These are phyloP conservation scores for Pythium volutum DNA, from an alignment of 352 stramenopile genomes.

Conservation along the genomic window DNA sequence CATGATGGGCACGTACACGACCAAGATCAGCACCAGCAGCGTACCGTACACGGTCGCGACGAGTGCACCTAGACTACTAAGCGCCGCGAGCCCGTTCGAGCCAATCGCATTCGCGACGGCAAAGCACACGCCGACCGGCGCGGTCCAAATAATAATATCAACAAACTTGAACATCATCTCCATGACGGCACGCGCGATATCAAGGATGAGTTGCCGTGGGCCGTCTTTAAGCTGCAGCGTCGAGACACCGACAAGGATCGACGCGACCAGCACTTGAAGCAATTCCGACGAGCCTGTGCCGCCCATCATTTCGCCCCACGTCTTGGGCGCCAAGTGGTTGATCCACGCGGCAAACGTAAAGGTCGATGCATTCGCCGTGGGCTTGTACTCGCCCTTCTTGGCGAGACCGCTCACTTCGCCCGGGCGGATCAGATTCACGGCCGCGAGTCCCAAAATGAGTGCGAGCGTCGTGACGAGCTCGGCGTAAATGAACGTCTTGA, in stretches of 20 bases:
- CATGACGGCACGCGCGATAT: constrained; percentile 41
- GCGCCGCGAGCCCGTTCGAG: constrained; percentile 42
- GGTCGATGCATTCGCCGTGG: constrained; percentile 18
- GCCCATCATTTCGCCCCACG: constrained; percentile 17
- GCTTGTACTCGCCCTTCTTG: constrained; percentile 35
- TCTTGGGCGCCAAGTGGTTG: constrained; percentile 17
- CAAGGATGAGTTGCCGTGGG: constrained; percentile 43
- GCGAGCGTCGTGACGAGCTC: constrained; percentile 42
- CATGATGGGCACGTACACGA: constrained; percentile 42
- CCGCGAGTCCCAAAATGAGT: constrained; percentile 43
- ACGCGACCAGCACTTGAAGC: constrained; percentile 50
- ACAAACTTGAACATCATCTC: constrained; percentile 77
- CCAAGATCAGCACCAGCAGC: constrained; percentile 44
- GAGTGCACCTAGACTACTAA: constrained; percentile 37
- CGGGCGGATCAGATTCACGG: constrained; percentile 52
- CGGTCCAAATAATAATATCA: constrained; percentile 65
- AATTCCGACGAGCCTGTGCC: constrained; percentile 28
- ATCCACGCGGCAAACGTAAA: constrained; percentile 41
- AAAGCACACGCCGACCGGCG: constrained; percentile 57
- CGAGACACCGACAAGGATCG: constrained; percentile 41
- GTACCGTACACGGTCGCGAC: constrained; percentile 47
- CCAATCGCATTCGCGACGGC: constrained; percentile 48
- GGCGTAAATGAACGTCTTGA: constrained; percentile 34
- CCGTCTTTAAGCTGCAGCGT: constrained; percentile 32
- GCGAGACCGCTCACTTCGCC: constrained; percentile 39